Conservation (phyloP, 257 asterid species). For the Scutellaria galericulata region DNA sequence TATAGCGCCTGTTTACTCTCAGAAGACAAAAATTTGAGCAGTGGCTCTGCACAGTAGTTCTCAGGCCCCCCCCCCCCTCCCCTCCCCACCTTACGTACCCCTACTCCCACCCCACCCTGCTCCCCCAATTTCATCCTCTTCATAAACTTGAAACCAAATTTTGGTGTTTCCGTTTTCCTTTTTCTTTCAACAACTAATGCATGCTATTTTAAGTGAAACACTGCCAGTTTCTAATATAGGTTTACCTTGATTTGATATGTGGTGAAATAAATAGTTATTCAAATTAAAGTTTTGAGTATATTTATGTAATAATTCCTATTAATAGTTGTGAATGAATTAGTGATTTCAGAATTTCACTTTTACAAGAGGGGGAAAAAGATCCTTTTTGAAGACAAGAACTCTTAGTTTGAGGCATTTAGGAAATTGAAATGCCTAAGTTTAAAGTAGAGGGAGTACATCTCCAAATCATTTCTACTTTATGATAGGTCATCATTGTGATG, state of each 20-base stretch:
- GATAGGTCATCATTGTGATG: not conserved
- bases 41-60: conserved; percentile 55
- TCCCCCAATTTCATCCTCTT: conserved; percentile 25
- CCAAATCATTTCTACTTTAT: conserved; percentile 3
- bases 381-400: not conserved
- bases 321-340: not conserved
- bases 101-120: conserved; percentile 38
- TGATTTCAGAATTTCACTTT: conserved; percentile 1
- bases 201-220: conserved; percentile 27
- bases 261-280: not conserved
- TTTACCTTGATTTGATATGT: not conserved
- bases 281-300: not conserved
- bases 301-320: not conserved
- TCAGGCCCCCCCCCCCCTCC: conserved; percentile 32
- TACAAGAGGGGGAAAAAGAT: not conserved
- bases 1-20: conserved; percentile 61
- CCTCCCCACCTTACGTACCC: not conserved
- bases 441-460: not conserved
- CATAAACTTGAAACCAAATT: not conserved
- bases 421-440: not conserved
- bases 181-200: not conserved
- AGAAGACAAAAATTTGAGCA: conserved; percentile 57
- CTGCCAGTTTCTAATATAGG: not conserved
- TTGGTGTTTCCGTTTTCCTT: not conserved
- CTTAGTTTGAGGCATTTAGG: not conserved